A percentile compares a stretch with the other conserved stretches of the same genome.
These are phyloP conservation scores for Prunus dulcis DNA, from an alignment of 306 rosid genomes.

Conservation along the genomic window DNA sequence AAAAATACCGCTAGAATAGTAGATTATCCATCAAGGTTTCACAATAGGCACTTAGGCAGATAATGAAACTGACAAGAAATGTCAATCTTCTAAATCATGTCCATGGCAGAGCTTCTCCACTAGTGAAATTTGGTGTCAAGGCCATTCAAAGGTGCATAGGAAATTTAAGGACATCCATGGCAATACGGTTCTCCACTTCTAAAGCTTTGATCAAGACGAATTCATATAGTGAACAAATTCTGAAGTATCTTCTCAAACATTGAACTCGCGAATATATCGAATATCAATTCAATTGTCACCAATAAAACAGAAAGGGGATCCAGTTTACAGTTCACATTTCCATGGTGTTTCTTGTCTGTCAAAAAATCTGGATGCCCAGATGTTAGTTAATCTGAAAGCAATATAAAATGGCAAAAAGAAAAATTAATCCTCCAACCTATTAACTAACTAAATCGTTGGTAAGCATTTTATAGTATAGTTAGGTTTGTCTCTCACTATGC, in stretches of 20 bases:
- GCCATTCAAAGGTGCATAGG: too few relatives aligned
- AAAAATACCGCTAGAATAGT: too few relatives aligned
- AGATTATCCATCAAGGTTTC: too few relatives aligned
- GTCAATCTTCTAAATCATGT: too few relatives aligned
- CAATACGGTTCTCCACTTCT: not conserved
- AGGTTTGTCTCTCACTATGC: slow-evolving; percentile 35
- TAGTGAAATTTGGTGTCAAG: too few relatives aligned
- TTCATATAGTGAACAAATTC: not conserved
- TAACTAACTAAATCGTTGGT: slow-evolving; percentile 18
- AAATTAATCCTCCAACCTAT: slow-evolving; percentile 5
- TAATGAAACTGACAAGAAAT: too few relatives aligned
- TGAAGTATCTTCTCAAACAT: not conserved
- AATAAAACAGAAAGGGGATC: not conserved
- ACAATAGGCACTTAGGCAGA: too few relatives aligned
- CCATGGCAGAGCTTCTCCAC: too few relatives aligned
- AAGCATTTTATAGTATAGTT: slow-evolving; percentile 10
- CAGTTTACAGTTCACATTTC: slow-evolving; percentile 15
- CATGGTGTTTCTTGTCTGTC: not conserved
- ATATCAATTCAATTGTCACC: not conserved
- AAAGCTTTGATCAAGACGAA: not conserved
- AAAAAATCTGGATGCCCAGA: slow-evolving; percentile 17
- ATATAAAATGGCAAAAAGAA: not conserved
- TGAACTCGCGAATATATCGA: not conserved
- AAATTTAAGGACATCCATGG: not conserved
- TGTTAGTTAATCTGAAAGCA: slow-evolving; percentile 7